Percentiles rank a stretch among this genome's conserved stretches.
Conservation (phyloP, 2,329 filamentous ascomycete species). For the Diaporthe vexans region DNA sequence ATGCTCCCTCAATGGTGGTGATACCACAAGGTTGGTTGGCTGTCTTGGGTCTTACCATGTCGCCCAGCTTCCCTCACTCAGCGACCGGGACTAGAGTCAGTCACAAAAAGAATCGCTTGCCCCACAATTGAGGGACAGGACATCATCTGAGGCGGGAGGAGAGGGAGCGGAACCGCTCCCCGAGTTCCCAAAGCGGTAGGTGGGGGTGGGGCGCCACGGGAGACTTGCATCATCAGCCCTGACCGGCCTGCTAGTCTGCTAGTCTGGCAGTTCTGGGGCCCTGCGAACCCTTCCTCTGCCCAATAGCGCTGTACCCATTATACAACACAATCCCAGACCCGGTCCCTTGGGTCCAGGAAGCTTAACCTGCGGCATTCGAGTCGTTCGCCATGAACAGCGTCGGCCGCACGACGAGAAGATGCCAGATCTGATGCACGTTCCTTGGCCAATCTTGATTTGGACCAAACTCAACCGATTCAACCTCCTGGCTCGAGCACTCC, state of each 20-base stretch:
- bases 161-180: conserved; percentile 5
- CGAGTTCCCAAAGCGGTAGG: conserved; percentile 15
- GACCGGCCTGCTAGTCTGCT: not conserved
- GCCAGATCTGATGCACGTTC: conserved; percentile 7
- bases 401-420: conserved; percentile 13
- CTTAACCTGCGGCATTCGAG: conserved; percentile 1
- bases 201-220: conserved; percentile 29
- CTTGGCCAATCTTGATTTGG: conserved; percentile 15
- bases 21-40: not conserved
- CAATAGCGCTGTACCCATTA: conserved; percentile 3
- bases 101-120: not conserved
- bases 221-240: conserved; percentile 22
- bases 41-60: not conserved
- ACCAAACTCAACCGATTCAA: conserved; percentile 23
- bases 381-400: conserved; percentile 1
- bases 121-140: conserved; percentile 6
- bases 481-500: not conserved
- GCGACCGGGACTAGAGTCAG: not conserved
- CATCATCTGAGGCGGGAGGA: conserved; percentile 4
- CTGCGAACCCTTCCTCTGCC: not conserved
- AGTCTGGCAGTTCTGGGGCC: not conserved
- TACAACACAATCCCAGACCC: not conserved
- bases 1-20: not conserved
- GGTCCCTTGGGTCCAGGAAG: not conserved
- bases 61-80: not conserved